Evolutionary conservation across 2,329 filamentous ascomycete species (phyloP), one percentile per base, ranked within the genome.

Genomic region (Ophidiomyces ophidiicola): DNA sequence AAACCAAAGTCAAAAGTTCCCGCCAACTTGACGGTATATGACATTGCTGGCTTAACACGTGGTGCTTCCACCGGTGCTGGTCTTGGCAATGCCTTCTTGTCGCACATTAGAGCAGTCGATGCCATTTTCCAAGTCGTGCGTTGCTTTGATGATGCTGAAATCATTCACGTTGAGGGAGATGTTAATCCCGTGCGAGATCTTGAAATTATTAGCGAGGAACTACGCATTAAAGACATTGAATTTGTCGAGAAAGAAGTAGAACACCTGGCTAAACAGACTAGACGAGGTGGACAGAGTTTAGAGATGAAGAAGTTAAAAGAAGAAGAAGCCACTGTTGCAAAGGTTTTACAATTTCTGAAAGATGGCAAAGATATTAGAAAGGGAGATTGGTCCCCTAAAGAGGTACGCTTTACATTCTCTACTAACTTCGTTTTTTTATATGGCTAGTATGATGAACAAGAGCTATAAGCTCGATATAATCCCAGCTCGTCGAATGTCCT

Each of bases 401-500:
- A 98, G 83, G 90, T 96, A 82, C 45, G 50, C 45, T 42, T 33
- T 21, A 6, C 8, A 18, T 35, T 26, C 43, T 45, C 47, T 53
- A 49, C 47, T 47, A 34, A 48, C 45, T 44, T 51, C 45, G 41
- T 41, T 29, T 43, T 43, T 31, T 25, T 43, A 41, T 30, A 19
- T 11, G 26, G 19, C 38, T 20, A 37, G 28, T 54, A 80, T 94
- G 90, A 96, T 96, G 90, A 96, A 79, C 81, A 93, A 94, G 81
- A 90, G 86, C 84, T 78, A 74, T 70, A 70, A 74, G 83, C 85
- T 87, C 82, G 82, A 86, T 36, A 70, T 83, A 87, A 93, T 84
- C 90, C 90, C 90, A 98, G 90, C 90, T 98, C 90, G 82, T 94
- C 80, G 88, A 96, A 80, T 76, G 59, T 74, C 76, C 81, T 82